A percentile compares a stretch with the other conserved stretches of the same genome.
These are phyloP conservation scores for Candida ovalis DNA, from an alignment of 805 yeast genomes.

Conservation along the genomic window DNA sequence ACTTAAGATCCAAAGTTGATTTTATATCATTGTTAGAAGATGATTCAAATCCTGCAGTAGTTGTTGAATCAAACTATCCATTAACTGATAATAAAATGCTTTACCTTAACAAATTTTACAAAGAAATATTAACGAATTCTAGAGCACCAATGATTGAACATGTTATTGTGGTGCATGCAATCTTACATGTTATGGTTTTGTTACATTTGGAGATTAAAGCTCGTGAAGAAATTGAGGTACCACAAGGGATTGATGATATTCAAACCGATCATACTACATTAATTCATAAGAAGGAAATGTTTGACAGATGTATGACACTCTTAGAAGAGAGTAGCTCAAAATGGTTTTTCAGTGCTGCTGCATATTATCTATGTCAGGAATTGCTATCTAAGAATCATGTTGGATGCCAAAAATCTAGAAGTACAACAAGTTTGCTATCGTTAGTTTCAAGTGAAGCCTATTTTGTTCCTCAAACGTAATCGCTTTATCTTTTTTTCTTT, in stretches of 20 bases:
- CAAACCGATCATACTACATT: neutral
- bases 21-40: slow-evolving; percentile 26
- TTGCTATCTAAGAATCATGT: slow-evolving; percentile 9
- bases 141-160: slow-evolving; percentile 22
- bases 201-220: slow-evolving; percentile 26
- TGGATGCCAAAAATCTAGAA: neutral
- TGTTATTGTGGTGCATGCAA: slow-evolving; percentile 24
- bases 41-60: slow-evolving; percentile 2
- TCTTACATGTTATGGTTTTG: slow-evolving; percentile 28
- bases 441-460: slow-evolving; percentile 10
- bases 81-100: slow-evolving; percentile 19
- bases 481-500: too few relatives aligned
- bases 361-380: slow-evolving; percentile 23
- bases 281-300: slow-evolving; percentile 10
- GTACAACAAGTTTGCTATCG: slow-evolving; percentile 13
- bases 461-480: neutral
- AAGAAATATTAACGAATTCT: slow-evolving; percentile 11
- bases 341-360: slow-evolving; percentile 32
- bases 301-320: slow-evolving; percentile 14
- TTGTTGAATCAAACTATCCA: slow-evolving; percentile 14
- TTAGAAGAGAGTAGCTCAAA: slow-evolving; percentile 17
- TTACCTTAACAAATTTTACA: slow-evolving; percentile 15
- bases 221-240: slow-evolving; percentile 11
- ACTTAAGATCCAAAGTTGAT: slow-evolving; percentile 28
- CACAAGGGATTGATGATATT: neutral